Evolutionary conservation across 192 early-diverging fungal genomes (phyloP), one percentile per base, ranked within the genome.

Genomic region (Jimgerdemannia flammicorona): DNA sequence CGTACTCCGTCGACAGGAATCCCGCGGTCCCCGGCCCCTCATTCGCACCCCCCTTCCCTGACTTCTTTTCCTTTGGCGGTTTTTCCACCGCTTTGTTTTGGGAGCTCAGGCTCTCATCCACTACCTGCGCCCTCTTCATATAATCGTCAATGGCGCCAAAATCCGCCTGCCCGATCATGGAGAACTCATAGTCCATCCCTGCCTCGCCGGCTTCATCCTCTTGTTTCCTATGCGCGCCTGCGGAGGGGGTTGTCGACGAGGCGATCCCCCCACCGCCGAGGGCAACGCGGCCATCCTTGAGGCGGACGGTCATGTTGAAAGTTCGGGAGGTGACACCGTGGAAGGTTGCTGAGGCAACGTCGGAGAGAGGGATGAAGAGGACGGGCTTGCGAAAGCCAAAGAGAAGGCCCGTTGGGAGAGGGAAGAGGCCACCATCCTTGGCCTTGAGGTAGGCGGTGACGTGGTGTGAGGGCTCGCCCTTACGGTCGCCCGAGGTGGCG

Each of bases 321-420:
- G 84, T 85, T 11, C 74, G 81, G n/a, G 77, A 75, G 3, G 81
- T 85, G 6, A 85, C 65, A 49, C 72, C 64, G 40, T 73, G 78
- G 29, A 88, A 77, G 10, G 80, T 75, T 18, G 75, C 72, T 11
- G 77, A 69, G 40, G 44, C 73, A 4, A 88, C 77, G 3, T 76
- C 74, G 1, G 69, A 3, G 18, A 77, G 70, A 3, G 80, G 86
- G 64, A 88, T 71, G 67, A 86, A 84, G n/a, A 88, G 17, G 40
- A 84, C 77, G 3, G 87, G 87, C 49, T 86, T 87, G 73, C 84
- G 87, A 69, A 88, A 84, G 2, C 87, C 87, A 72, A 83, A 88
- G 39, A 88, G 75, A 18, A 88, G 72, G 20, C 87, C 87, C 3
- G 67, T 44, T 9, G 81, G 72, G 17, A 88, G 42, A 43, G 85